Base-by-base conservation (phyloP, 2,329 filamentous ascomycete species). In the Dactylella cylindrospora region DNA sequence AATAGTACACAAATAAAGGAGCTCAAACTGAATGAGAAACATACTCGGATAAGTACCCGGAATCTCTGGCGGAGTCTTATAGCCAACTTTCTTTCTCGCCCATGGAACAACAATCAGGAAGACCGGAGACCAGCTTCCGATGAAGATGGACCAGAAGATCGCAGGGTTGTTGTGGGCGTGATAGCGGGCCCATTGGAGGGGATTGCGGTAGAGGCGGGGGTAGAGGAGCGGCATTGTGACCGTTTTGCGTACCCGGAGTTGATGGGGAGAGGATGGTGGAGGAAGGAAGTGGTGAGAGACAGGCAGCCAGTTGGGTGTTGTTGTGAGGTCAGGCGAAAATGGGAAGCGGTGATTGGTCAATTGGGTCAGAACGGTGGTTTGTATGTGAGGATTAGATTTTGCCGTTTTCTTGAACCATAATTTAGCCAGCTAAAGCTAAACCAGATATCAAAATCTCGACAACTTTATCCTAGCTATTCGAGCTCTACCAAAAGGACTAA, bases 31-130 rank as follows among this genome's bases (percentile, higher is more conserved):
- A n/a, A n/a, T 4, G 28, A 15, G 39, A 43, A 33, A 80, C 88
- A 73, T 81, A 97, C 91, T 82, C 64, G 91, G 91, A 78, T 97
- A 97, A 72, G 90, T 93, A 74, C 90, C 76, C 26, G 93, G 91
- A 67, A 96, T 84, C 54, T 79, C 81, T 66, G 81, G 77, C 67
- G 86, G 81, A 70, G 83, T 80, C 68, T 84, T 76, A 72, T 95
- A 89, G 68, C 90, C 90, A 57, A 94, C 74, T 66, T 76, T 78
- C 65, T 77, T 75, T 73, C 90, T 78, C 68, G 93, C 77, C 39
- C 88, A 86, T 38, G 90, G 90, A 1, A 88, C 84, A 57, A 80
- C 78, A 64, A 85, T 74, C 66, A 95, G 76, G 60, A 81, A 76
- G 55, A 86, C 74, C 25, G 91, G 91, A 8, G 90, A 90, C 51